These are phyloP conservation scores for Apiotrichum domesticum DNA, from an alignment of 1,284 basidiomycete genomes.

Conservation along the genomic window DNA sequence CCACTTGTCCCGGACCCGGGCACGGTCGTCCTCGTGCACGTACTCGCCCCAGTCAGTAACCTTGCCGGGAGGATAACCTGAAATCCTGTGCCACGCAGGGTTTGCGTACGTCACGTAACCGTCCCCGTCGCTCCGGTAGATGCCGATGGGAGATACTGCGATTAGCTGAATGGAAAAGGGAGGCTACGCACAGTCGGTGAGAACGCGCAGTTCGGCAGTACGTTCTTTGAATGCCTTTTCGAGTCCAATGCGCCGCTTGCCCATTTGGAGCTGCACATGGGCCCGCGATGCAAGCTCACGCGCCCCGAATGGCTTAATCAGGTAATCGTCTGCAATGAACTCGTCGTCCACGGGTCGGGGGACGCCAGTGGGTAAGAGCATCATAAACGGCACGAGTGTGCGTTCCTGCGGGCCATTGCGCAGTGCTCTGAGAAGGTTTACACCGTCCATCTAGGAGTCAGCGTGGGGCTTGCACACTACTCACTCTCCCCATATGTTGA, in stretches of 20 bases:
- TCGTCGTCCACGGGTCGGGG: constrained; percentile 15
- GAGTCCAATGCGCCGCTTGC: constrained; percentile 33
- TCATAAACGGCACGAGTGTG: constrained; percentile 32
- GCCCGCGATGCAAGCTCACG: constrained; percentile 49
- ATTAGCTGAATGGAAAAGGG: background rate
- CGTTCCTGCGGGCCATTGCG: constrained; percentile 17
- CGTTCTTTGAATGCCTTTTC: constrained; percentile 39
- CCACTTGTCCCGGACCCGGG: constrained; percentile 22
- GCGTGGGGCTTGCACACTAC: background rate
- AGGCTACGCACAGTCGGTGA: background rate
- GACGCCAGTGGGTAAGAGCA: constrained; percentile 39
- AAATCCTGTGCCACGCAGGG: constrained; percentile 33
- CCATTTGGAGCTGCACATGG: constrained; percentile 39
- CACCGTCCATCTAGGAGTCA: constrained; percentile 27
- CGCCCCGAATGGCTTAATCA: constrained; percentile 42
- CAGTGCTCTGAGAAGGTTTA: constrained; percentile 28
- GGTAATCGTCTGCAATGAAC: constrained; percentile 45
- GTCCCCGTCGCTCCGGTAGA: constrained; percentile 34
- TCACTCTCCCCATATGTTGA: constrained; percentile 47
- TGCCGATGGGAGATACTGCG: constrained; percentile 38
- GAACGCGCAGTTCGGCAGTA: constrained; percentile 8
- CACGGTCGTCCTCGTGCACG: constrained; percentile 17
- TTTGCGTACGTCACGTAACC: constrained; percentile 37
- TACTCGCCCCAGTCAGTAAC: constrained; percentile 32
- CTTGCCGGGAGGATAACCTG: constrained; percentile 22